Base-by-base conservation (phyloP, 164 flowering plant genomes). In the Sedum album region DNA sequence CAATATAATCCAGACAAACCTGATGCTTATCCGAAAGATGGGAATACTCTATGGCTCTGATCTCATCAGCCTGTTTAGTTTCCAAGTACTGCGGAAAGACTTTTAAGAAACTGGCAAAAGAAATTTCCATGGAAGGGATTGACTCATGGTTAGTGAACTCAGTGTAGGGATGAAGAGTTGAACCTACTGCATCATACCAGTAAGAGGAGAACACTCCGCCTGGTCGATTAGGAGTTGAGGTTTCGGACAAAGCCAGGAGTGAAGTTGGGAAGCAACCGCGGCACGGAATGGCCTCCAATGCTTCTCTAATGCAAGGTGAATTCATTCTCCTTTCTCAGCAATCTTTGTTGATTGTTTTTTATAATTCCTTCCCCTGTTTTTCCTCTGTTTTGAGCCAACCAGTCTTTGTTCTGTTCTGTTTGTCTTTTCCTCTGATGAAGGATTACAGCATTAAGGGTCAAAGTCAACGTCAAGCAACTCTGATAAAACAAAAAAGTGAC, bases 81-180 rank as follows among this genome's bases (percentile, higher is more conserved):
- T 83, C 77, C 7, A 75, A 41, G 76, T 83, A 93, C 30, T 77
- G 76, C 4, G 94, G 94, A 66, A 82, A 89, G 20, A 85, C 82
- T 68, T 75, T 71, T 61, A 51, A 71, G 83, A 93, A 89, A 28
- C 77, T 78, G 41, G 69, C 17, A 63, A 82, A 86, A 6, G 92
- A 76, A 36, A 89, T 85, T 49, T 72, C 44, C 68, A 85, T 64
- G n/a, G 94, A 81, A 70, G 96, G 96, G 48, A 93, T 82, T 28
- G 89, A 90, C 48, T 93, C 96, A 73, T 81, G 96, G 74, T 89
- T 79, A 42, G 88, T 86, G 84, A 91, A 91, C 28, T 80, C 76
- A 61, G 77, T 74, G 48, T 83, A 78, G 49, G 96, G 90, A 77
- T 83, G 84, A 66, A 90, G 78, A 51, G 87, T 81, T 55, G 88